Evolutionary conservation across 441 rosid genomes (phyloP).

Genomic region (Rhodomyrtus psidioides): DNA sequence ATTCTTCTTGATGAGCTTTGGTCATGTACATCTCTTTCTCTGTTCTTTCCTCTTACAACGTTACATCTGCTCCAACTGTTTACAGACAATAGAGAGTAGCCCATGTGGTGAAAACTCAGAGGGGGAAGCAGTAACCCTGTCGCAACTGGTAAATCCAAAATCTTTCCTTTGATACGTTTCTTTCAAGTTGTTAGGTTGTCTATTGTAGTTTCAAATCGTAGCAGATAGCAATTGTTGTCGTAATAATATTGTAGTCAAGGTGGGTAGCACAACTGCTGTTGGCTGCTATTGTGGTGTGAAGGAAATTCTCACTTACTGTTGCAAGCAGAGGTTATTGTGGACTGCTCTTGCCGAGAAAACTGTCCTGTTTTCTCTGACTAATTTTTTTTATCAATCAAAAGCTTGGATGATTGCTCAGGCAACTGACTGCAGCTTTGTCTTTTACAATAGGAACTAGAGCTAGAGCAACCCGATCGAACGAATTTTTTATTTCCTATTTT

Average conservation of each 20-base stretch:
- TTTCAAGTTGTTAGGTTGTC: neutral
- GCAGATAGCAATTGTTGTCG: neutral
- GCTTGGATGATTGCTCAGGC: neutral
- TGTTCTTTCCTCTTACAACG: neutral
- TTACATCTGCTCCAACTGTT: neutral
- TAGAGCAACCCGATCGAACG: neutral
- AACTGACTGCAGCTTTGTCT: neutral
- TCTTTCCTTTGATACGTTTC: slow-evolving; percentile 2
- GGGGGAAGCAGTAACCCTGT: slow-evolving; percentile 93
- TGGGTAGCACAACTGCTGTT: neutral
- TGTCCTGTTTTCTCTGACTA: neutral
- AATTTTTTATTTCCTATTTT: neutral
- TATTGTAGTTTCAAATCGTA: neutral
- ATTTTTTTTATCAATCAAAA: neutral
- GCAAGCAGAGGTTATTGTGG: neutral
- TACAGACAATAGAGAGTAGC: slow-evolving; percentile 92
- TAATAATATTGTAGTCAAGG: neutral
- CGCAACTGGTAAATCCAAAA: slow-evolving; percentile 76
- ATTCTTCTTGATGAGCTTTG: neutral
- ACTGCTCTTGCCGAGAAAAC: neutral
- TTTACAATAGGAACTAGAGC: neutral
- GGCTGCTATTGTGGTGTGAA: neutral
- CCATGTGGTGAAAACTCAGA: slow-evolving; percentile 64
- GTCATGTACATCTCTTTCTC: neutral
- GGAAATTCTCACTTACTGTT: neutral